Evolutionary conservation across 108 stramenopile genomes (phyloP).

Genomic region (Cyclotella kingstonii): DNA sequence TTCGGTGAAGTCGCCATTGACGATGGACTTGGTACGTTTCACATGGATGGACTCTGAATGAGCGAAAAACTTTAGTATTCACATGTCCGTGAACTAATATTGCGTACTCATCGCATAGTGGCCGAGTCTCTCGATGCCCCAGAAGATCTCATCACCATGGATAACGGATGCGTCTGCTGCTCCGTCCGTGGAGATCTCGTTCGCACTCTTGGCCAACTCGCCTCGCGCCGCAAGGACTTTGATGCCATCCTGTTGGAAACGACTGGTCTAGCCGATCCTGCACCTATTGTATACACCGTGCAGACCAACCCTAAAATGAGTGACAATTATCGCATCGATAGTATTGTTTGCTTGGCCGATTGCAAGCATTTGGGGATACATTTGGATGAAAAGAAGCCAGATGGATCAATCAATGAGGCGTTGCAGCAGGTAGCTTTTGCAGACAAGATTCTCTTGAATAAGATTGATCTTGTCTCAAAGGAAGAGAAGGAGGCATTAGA

Average conservation of each 20-base stretch:
- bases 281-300: constrained; percentile 96
- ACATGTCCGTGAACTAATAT: too few relatives aligned
- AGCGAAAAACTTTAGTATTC: too few relatives aligned
- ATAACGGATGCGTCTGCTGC: constrained; percentile 99
- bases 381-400: constrained; percentile 91
- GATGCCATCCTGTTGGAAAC: constrained; percentile 95
- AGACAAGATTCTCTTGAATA: constrained; percentile 96
- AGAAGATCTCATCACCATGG: constrained; percentile 98
- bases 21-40: constrained; percentile 84
- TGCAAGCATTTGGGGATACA: constrained; percentile 87
- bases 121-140: constrained; percentile 88
- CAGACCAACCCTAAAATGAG: constrained; percentile 90
- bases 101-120: too few relatives aligned
- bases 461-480: constrained; percentile 88
- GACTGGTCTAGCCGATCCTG: constrained; percentile 93
- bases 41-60: too few relatives aligned
- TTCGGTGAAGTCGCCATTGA: constrained; percentile 96
- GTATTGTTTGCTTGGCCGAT: constrained; percentile 90
- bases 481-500: constrained; percentile 86
- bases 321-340: constrained; percentile 85
- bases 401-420: constrained; percentile 88
- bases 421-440: constrained; percentile 97
- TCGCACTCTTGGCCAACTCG: constrained; percentile 86
- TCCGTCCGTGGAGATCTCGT: constrained; percentile 97
- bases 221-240: constrained; percentile 87